Evolutionary conservation across 768 basidiomycete species (phyloP), one percentile per base, ranked within the genome.

Genomic region (Solioccasus polychromus): DNA sequence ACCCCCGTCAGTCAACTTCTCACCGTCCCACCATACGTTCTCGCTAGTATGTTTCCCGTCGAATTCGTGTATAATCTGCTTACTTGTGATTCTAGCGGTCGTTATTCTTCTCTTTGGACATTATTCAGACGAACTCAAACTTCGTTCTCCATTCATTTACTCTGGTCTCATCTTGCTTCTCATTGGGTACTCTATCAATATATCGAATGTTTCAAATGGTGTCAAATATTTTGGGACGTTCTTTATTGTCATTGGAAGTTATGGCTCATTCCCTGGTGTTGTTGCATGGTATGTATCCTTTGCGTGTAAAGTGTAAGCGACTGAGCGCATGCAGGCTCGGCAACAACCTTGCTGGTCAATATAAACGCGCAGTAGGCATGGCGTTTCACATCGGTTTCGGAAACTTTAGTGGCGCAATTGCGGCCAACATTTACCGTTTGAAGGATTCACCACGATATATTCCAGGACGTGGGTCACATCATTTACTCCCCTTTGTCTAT

Each of bases 161-260:
- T 68, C 71, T 0, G 78, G 77, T 0, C 73, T 77, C 3, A 14
- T 67, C 2, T 68, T 81, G 62, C 73, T 71, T 42, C 58, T 82
- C 30, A 68, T 82, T 23, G 84, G 85, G 0, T 86, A 80, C 55
- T 45, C 71, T 0, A 83, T 86, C 62, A 82, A 84, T 54, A 79
- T 87, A 41, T 78, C 81, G 1, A 58, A 72, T 11, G 76, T 64
- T 1, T 53, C 75, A 0, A 58, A 59, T 37, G 79, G 80, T 0
- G 78, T 69, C 22, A 86, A 87, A 62, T 88, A 87, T 60, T 82
- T 85, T 50, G 85, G 83, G 1, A 85, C 79, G 0, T 88, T 82
- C 70, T 76, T 87, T 43, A 73, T 75, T 20, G 82, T 86, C 8
- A 69, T 71, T 1, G 86, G 86, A 18, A 71, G 72, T 32, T 86